phyloP scores from a whole-genome alignment of 805 yeast genomes.

The Lipomyces anomalus region DNA sequence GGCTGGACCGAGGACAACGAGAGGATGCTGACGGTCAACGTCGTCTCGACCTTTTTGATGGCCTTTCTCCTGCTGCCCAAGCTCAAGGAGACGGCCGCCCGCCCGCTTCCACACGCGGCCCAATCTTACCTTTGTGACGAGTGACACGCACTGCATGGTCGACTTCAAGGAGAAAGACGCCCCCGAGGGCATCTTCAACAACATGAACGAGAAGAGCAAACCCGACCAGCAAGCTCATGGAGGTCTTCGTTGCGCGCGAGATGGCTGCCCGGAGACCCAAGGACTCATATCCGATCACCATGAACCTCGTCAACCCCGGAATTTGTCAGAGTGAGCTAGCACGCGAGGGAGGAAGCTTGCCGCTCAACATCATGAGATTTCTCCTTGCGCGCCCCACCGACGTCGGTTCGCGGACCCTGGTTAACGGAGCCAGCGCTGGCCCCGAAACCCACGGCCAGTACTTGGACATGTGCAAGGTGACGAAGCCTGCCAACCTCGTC shows the following conservation, averaged over 20 bases:
- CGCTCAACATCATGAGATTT: neutral
- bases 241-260: constrained; percentile 3
- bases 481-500: neutral
- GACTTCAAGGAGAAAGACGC: constrained; percentile 6
- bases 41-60: constrained; percentile 1
- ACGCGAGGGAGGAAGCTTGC: constrained; percentile 5
- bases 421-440: constrained; percentile 3
- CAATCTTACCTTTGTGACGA: constrained; percentile 3
- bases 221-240: constrained; percentile 3
- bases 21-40: constrained; percentile 3
- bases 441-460: neutral
- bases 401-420: constrained; percentile 6
- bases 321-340: constrained; percentile 8
- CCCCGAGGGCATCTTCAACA: neutral
- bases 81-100: constrained; percentile 5
- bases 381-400: constrained; percentile 5
- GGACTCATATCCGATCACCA: neutral
- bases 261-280: constrained; percentile 3
- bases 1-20: constrained; percentile 3
- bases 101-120: constrained; percentile 1
- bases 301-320: constrained; percentile 10
- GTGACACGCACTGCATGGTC: constrained; percentile 4
- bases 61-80: constrained; percentile 8
- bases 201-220: constrained; percentile 1
- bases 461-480: neutral